phyloP scores from a whole-genome alignment of 1,139 yeast species.

The Chernovozyma aurita region DNA sequence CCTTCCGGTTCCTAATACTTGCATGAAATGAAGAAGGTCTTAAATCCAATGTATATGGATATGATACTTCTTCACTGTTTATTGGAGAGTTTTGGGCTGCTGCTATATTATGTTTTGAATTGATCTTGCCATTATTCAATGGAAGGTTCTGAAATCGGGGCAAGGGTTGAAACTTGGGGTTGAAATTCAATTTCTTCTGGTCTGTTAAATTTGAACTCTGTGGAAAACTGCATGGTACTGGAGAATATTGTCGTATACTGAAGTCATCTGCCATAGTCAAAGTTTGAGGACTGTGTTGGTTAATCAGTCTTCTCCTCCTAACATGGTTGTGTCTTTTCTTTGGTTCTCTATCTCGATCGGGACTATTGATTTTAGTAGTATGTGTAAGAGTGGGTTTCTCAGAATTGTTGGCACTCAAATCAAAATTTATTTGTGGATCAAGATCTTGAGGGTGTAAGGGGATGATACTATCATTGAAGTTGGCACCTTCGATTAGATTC shows the following conservation, averaged over 20 bases:
- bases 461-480: not conserved
- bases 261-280: no score
- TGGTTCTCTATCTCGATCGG: slow-evolving; percentile 8
- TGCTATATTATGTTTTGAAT: not conserved
- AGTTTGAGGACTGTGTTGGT: not conserved
- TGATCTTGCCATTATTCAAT: not conserved
- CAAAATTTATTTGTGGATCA: not conserved
- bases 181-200: not conserved
- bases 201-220: not conserved
- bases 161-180: not conserved
- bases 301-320: not conserved
- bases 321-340: not conserved
- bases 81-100: not conserved
- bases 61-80: no score
- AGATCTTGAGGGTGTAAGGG: slow-evolving; percentile 6
- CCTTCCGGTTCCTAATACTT: not conserved
- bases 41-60: no score
- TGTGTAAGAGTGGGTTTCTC: not conserved
- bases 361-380: slow-evolving; percentile 7
- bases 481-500: slow-evolving; percentile 18
- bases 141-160: not conserved
- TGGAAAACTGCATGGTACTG: not conserved
- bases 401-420: not conserved
- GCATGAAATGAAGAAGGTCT: not conserved
- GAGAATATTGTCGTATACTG: no score